A percentile compares a stretch with the other conserved stretches of the same genome.
These are phyloP conservation scores for Aspergillus viridinutans DNA, from an alignment of 2,329 filamentous ascomycete genomes.

Conservation along the genomic window DNA sequence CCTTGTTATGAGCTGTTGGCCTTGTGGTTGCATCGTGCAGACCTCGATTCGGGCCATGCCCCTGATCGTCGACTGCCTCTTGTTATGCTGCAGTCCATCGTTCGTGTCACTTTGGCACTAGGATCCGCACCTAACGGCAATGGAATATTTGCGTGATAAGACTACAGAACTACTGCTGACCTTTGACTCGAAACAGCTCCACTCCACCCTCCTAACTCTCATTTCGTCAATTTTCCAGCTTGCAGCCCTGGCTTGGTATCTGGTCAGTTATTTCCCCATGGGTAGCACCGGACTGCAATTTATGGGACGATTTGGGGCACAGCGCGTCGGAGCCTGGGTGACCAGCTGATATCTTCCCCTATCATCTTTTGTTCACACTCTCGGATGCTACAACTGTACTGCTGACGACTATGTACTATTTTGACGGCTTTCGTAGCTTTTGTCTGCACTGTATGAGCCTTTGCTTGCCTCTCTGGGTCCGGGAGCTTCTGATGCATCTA, in stretches of 20 bases:
- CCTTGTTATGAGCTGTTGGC: background rate
- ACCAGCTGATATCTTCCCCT: constrained; percentile 51
- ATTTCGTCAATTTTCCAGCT: constrained; percentile 80
- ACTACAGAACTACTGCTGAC: constrained; percentile 14
- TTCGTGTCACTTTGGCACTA: background rate
- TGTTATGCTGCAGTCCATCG: background rate
- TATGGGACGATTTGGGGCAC: constrained; percentile 79
- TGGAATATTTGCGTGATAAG: background rate
- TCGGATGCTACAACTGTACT: background rate
- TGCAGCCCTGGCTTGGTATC: constrained; percentile 80
- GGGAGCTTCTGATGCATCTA: background rate
- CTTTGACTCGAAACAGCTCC: constrained; percentile 56
- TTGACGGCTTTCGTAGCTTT: background rate
- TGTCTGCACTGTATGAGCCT: background rate
- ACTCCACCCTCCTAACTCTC: constrained; percentile 78
- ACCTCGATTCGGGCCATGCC: background rate
- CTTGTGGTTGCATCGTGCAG: background rate
- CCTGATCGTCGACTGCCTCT: background rate
- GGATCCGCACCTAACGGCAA: background rate
- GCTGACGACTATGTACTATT: background rate
- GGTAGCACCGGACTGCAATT: constrained; percentile 82
- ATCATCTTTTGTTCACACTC: background rate
- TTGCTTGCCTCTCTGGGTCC: background rate
- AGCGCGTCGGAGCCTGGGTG: constrained; percentile 84
- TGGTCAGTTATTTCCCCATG: constrained; percentile 98